Percentiles rank a stretch among this genome's conserved stretches.
Evolutionary conservation across 371 early-diverging fungal genomes (phyloP).

Genomic region (Rhizopus stolonifer): DNA sequence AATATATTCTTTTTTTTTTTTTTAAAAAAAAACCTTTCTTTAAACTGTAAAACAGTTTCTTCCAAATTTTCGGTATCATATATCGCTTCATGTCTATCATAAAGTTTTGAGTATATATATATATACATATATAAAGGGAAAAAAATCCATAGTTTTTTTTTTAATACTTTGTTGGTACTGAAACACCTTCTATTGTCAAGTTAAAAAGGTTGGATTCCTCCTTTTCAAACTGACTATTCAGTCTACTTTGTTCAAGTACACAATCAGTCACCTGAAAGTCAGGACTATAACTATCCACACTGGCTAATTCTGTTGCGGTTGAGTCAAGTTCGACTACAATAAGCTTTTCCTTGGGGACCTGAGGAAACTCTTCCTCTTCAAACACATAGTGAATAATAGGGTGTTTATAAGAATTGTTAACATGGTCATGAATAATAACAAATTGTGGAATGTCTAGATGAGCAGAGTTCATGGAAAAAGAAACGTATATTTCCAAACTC

Average conservation of each 20-base stretch:
- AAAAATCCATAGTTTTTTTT: too few species aligned
- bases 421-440: constrained; percentile 53
- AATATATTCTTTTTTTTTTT: constrained; percentile 14
- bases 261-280: constrained; percentile 54
- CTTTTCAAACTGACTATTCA: constrained; percentile 35
- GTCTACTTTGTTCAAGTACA: constrained; percentile 39
- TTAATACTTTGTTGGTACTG: constrained; percentile 38
- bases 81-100: constrained; percentile 27
- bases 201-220: constrained; percentile 28
- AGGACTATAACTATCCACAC: constrained; percentile 48
- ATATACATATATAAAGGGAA: too few species aligned
- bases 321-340: constrained; percentile 50
- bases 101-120: too few species aligned
- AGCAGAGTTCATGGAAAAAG: constrained; percentile 15
- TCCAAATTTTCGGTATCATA: constrained; percentile 24
- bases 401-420: constrained; percentile 48
- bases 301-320: constrained; percentile 31
- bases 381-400: constrained; percentile 58
- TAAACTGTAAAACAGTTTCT: constrained; percentile 28
- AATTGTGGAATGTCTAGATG: constrained; percentile 47
- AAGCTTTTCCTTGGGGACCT: constrained; percentile 49
- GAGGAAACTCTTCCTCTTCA: constrained; percentile 53
- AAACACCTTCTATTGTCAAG: constrained; percentile 43
- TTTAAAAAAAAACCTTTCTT: too few species aligned
- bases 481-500: not conserved